Conservation (phyloP, 306 rosid genomes). For the Casuarina cunninghamiana region DNA sequence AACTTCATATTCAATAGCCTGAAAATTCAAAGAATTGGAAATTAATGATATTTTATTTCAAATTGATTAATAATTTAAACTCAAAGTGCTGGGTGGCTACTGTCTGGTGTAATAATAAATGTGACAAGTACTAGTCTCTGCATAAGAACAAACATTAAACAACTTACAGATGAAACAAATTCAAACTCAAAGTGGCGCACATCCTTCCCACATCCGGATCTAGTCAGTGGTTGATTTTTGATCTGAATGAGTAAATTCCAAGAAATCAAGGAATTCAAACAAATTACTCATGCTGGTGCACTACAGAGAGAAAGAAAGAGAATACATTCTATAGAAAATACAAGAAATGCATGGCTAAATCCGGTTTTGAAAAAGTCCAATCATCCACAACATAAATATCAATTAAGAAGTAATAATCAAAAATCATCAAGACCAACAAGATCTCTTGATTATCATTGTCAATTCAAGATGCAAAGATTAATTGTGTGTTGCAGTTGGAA, state of each 20-base stretch:
- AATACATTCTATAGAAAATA: not conserved
- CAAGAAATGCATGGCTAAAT: not conserved
- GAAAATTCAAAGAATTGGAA: constrained; percentile 3
- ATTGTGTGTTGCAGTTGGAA: not conserved
- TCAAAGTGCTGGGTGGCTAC: too few species aligned
- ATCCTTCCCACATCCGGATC: constrained; percentile 62
- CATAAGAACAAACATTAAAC: constrained; percentile 16
- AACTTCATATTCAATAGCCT: constrained; percentile 61
- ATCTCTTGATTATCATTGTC: not conserved
- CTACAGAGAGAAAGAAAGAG: not conserved
- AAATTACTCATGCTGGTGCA: not conserved
- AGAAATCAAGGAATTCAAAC: constrained; percentile 18
- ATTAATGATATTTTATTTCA: not conserved
- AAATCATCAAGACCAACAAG: not conserved
- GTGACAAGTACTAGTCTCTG: not conserved
- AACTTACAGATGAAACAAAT: constrained; percentile 67
- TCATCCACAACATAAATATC: not conserved
- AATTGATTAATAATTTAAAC: not conserved
- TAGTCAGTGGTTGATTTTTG: constrained; percentile 67
- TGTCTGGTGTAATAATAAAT: not conserved
- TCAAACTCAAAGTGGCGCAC: constrained; percentile 88
- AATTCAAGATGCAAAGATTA: constrained; percentile 1
- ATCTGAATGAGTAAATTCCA: constrained; percentile 46
- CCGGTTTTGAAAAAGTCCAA: not conserved
- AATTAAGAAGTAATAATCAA: not conserved